Base-by-base conservation (phyloP, 2,329 filamentous ascomycete species). In the Penicillium crustosum region DNA sequence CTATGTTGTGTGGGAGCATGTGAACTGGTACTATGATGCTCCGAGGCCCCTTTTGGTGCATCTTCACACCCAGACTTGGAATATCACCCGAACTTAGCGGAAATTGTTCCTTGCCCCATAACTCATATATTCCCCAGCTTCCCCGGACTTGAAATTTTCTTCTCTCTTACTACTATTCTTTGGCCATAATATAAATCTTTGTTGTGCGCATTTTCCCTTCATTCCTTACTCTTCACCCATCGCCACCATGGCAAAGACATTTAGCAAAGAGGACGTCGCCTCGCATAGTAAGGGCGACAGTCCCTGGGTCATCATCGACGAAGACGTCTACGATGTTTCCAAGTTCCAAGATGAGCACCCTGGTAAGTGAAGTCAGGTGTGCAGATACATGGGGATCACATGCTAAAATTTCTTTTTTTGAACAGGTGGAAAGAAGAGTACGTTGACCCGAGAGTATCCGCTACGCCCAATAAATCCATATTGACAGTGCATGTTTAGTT, bases 241-340 rank as follows among this genome's bases (percentile, higher is more conserved):
- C 33, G 15, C 33, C 69, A 83, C 58, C 69, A 99, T 99, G 94
- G 89, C 93, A 50, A 90, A 94, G 79, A 89, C 85, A 31, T 97
- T 96, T 75, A 89, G 88, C 54, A 83, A 87, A 65, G 84, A 84
- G 80, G 93, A 97, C 74, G 93, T 99, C 62, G 88, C 93, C 73
- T 86, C 89, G 78, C 93, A 97, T 78, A 96, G 91, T 83, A 96
- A 93, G 80, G 77, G 88, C 45, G 86, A 91, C 71, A 88, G 88
- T 73, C 82, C 97, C 61, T 97, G 88, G 86, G 90, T 97, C 71
- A 86, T 95, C 64, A 87, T 97, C 66, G 93, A 97, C 66, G 89
- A 93, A 69, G 93, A 97, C 77, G 93, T 97, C 66, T 97, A 96
- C 77, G 93, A 99, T 73, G 75, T 97, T 69, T 96, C 92, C 68